Evolutionary conservation across 371 early-diverging fungal species (phyloP).

Genomic region (Mucor saturninus): DNA sequence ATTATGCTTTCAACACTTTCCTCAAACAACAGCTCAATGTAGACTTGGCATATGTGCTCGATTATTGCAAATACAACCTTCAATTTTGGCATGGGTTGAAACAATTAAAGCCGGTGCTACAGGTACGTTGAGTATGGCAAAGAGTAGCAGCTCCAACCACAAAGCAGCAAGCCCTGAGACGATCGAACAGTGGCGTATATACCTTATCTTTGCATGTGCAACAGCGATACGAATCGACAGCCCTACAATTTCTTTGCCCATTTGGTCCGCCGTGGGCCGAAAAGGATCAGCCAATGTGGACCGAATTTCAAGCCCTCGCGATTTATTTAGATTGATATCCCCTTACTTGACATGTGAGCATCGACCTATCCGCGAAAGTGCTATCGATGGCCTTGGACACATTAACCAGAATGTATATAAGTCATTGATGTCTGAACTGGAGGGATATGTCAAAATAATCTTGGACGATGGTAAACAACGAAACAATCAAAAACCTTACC

Average conservation of each 20-base stretch:
- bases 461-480: slow-evolving; percentile 72
- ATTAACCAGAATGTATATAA: slow-evolving; percentile 74
- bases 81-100: slow-evolving; percentile 62
- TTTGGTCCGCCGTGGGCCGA: slow-evolving; percentile 58
- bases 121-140: slow-evolving; percentile 51
- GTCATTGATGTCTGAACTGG: slow-evolving; percentile 70
- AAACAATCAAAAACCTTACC: slow-evolving; percentile 61
- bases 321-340: slow-evolving; percentile 63
- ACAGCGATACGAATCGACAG: slow-evolving; percentile 56
- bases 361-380: slow-evolving; percentile 71
- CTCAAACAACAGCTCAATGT: slow-evolving; percentile 62
- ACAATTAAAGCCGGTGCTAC: slow-evolving; percentile 41
- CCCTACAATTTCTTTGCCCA: slow-evolving; percentile 24
- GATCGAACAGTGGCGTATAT: slow-evolving; percentile 82
- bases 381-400: slow-evolving; percentile 72
- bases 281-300: slow-evolving; percentile 57
- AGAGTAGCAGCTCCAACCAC: slow-evolving; percentile 36
- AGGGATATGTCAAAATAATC: slow-evolving; percentile 63
- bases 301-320: slow-evolving; percentile 61
- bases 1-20: slow-evolving; percentile 66
- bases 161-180: slow-evolving; percentile 62
- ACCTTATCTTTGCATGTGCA: slow-evolving; percentile 72
- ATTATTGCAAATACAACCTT: slow-evolving; percentile 66
- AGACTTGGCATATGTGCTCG: slow-evolving; percentile 65
- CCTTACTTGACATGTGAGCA: slow-evolving; percentile 78